These are phyloP conservation scores for Phytophthora fragariae DNA, from an alignment of 352 stramenopile species.

Conservation along the genomic window DNA sequence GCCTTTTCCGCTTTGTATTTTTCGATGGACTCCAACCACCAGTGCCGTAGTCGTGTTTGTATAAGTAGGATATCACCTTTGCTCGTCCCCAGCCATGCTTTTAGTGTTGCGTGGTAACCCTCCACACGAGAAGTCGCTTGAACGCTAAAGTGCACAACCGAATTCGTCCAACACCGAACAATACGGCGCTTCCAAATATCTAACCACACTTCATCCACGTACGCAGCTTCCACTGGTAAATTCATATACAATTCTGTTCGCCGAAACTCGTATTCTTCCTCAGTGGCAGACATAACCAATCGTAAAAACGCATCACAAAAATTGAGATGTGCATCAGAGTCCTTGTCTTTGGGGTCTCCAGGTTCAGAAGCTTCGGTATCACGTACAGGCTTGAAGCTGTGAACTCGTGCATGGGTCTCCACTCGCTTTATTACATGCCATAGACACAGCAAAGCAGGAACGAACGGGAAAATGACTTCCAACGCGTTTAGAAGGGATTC, in stretches of 20 bases:
- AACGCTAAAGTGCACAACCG: slow-evolving; percentile 14
- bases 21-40: no score
- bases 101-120: no score
- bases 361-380: no score
- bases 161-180: slow-evolving; percentile 28
- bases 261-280: slow-evolving; percentile 17
- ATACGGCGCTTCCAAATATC: slow-evolving; percentile 29
- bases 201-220: slow-evolving; percentile 29
- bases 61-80: no score
- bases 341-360: no score
- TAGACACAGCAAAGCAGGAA: slow-evolving; percentile 11
- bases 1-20: no score
- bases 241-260: not conserved
- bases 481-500: slow-evolving; percentile 5
- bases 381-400: slow-evolving; percentile 8
- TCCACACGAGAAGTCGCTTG: slow-evolving; percentile 26
- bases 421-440: slow-evolving; percentile 19
- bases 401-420: slow-evolving; percentile 2
- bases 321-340: no score
- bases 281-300: not conserved
- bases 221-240: slow-evolving; percentile 5
- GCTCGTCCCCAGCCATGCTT: no score
- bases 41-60: no score
- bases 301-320: no score
- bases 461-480: not conserved